phyloP scores from a whole-genome alignment of 805 yeast genomes.

The Citeromyces nyonsensis region DNA sequence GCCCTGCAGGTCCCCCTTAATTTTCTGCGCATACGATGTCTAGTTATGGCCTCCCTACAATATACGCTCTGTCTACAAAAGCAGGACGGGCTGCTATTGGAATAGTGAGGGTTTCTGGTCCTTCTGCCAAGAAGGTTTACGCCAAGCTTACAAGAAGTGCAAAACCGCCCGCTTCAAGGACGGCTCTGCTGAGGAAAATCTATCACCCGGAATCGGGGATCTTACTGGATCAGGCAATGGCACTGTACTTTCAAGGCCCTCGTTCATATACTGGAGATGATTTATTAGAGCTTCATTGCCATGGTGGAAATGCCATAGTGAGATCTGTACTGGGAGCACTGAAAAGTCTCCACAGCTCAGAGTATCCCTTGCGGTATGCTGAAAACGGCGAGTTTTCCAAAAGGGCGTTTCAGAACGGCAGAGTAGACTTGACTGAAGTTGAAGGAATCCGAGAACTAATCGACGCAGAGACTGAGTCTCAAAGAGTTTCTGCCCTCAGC shows the following conservation, averaged over 20 bases:
- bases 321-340: conserved; percentile 54
- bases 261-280: conserved; percentile 89
- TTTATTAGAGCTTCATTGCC: conserved; percentile 74
- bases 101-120: conserved; percentile 71
- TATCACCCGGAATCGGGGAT: conserved; percentile 20
- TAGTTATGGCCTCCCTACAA: conserved; percentile 34
- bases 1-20: neutral
- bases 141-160: conserved; percentile 15
- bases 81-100: conserved; percentile 77
- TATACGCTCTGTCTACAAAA: conserved; percentile 82
- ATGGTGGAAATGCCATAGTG: conserved; percentile 86
- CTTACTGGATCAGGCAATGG: conserved; percentile 65
- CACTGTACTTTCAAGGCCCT: conserved; percentile 57
- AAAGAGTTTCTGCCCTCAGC: conserved; percentile 58
- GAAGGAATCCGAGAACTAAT: conserved; percentile 85
- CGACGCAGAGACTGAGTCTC: conserved; percentile 88
- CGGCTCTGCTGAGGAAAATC: conserved; percentile 43
- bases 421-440: conserved; percentile 74
- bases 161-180: conserved; percentile 27
- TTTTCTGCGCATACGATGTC: neutral
- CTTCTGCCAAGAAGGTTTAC: conserved; percentile 32
- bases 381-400: conserved; percentile 87
- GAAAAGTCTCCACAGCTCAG: conserved; percentile 28
- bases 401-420: conserved; percentile 74
- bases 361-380: conserved; percentile 53